phyloP scores from a whole-genome alignment of 208 protist species.

The Acanthamoeba sp. region DNA sequence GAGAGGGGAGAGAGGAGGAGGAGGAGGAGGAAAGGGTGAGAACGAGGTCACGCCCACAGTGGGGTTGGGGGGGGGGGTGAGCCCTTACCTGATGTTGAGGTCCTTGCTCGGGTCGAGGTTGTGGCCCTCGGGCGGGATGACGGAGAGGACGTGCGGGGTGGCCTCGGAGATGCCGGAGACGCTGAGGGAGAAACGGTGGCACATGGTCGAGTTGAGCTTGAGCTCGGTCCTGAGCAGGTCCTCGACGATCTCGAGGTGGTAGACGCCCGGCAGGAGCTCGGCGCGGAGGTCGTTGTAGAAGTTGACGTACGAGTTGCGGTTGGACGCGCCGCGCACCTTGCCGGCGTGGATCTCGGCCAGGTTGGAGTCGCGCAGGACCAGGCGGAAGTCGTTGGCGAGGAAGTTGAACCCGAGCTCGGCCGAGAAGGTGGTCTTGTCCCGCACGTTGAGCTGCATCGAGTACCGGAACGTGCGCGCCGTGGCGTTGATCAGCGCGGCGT shows the following conservation, averaged over 20 bases:
- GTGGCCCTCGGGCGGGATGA: conserved; percentile 58
- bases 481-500: conserved; percentile 54
- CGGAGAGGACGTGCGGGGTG: conserved; percentile 55
- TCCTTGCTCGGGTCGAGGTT: conserved; percentile 61
- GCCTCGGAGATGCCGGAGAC: conserved; percentile 49
- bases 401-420: conserved; percentile 73
- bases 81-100: conserved; percentile 26
- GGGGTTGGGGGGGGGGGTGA: too few species aligned
- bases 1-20: too few species aligned
- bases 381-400: conserved; percentile 68
- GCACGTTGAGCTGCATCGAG: conserved; percentile 54
- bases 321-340: conserved; percentile 20
- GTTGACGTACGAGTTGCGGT: conserved; percentile 73
- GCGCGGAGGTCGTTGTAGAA: conserved; percentile 59
- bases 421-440: conserved; percentile 28
- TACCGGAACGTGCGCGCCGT: conserved; percentile 14
- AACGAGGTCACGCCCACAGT: too few species aligned
- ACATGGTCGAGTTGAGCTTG: conserved; percentile 39
- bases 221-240: conserved; percentile 62
- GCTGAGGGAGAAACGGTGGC: conserved; percentile 57
- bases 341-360: not conserved
- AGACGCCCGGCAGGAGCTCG: conserved; percentile 44
- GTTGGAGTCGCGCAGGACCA: conserved; percentile 4
- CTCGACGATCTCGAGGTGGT: conserved; percentile 58
- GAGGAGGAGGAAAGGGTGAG: too few species aligned